Percentiles rank a stretch among this genome's conserved stretches.
These are phyloP conservation scores for Trichophyton benhamiae DNA, from an alignment of 2,329 filamentous ascomycete genomes.

Conservation along the genomic window DNA sequence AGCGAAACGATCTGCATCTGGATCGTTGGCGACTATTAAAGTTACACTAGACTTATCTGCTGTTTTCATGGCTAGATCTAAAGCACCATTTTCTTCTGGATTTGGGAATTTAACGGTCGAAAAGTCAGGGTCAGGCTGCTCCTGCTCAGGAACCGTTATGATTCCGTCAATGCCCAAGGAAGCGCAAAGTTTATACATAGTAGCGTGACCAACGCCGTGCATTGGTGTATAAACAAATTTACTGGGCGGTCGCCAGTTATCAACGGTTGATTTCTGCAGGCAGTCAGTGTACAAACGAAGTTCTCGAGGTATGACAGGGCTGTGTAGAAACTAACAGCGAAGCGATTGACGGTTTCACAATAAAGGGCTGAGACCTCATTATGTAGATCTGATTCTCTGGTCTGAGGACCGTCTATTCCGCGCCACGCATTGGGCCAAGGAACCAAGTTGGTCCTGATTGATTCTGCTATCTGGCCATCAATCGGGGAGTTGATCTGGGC, in stretches of 20 bases:
- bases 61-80: conserved; percentile 46
- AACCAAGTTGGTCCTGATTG: conserved; percentile 44
- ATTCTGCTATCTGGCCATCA: conserved; percentile 45
- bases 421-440: conserved; percentile 36
- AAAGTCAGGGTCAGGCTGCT: conserved; percentile 50
- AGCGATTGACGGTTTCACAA: conserved; percentile 21
- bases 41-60: conserved; percentile 39
- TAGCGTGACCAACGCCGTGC: conserved; percentile 29
- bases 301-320: background rate
- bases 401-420: conserved; percentile 35
- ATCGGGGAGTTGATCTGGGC: conserved; percentile 54
- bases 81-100: conserved; percentile 51
- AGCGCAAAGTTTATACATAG: conserved; percentile 24
- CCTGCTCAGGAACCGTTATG: conserved; percentile 34
- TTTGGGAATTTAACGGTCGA: conserved; percentile 54
- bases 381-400: conserved; percentile 20
- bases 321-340: conserved; percentile 19
- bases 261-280: conserved; percentile 23
- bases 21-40: conserved; percentile 51
- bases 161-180: conserved; percentile 25
- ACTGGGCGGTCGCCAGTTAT: conserved; percentile 18
- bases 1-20: conserved; percentile 53
- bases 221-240: conserved; percentile 34
- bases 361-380: conserved; percentile 21
- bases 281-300: background rate